Percentiles rank a stretch among this genome's conserved stretches.
Evolutionary conservation across 2,329 filamentous ascomycete genomes (phyloP).

Genomic region (Xylaria sp.): DNA sequence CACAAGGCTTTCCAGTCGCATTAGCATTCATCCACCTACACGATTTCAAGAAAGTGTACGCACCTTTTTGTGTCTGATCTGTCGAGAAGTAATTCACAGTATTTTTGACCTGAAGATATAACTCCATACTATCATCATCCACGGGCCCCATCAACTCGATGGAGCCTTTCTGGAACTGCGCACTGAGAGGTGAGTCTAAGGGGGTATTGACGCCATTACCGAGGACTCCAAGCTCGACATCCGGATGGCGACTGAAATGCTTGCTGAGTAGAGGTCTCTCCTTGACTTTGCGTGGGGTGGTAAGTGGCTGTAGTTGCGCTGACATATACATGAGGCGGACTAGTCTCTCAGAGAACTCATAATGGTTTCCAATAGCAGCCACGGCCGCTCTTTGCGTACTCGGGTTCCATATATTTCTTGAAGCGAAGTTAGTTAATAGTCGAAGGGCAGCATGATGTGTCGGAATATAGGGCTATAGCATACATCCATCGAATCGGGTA

Average conservation of each 20-base stretch:
- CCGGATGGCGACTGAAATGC: conserved; percentile 34
- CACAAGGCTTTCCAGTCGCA: conserved; percentile 65
- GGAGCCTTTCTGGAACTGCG: conserved; percentile 23
- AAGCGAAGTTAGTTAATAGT: conserved; percentile 27
- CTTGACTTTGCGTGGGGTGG: conserved; percentile 27
- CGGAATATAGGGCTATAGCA: conserved; percentile 44
- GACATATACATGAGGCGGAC: conserved; percentile 65
- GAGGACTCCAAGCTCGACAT: conserved; percentile 42
- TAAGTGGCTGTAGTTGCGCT: conserved; percentile 28
- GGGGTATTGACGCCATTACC: conserved; percentile 21
- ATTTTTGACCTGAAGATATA: conserved; percentile 69
- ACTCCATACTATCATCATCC: conserved; percentile 47
- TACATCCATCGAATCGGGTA: conserved; percentile 75
- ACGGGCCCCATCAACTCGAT: conserved; percentile 20
- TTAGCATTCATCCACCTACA: conserved; percentile 39
- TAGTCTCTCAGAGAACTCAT: conserved; percentile 75
- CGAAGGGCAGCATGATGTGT: neutral
- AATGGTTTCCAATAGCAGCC: conserved; percentile 66
- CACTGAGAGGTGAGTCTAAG: conserved; percentile 25
- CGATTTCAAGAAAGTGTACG: conserved; percentile 38
- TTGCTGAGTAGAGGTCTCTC: conserved; percentile 32
- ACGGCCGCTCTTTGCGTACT: conserved; percentile 68
- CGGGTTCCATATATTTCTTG: conserved; percentile 76
- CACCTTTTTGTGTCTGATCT: conserved; percentile 74
- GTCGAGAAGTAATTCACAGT: conserved; percentile 82